Base-by-base conservation (phyloP, 768 basidiomycete genomes). In the Floccularia luteovirens region DNA sequence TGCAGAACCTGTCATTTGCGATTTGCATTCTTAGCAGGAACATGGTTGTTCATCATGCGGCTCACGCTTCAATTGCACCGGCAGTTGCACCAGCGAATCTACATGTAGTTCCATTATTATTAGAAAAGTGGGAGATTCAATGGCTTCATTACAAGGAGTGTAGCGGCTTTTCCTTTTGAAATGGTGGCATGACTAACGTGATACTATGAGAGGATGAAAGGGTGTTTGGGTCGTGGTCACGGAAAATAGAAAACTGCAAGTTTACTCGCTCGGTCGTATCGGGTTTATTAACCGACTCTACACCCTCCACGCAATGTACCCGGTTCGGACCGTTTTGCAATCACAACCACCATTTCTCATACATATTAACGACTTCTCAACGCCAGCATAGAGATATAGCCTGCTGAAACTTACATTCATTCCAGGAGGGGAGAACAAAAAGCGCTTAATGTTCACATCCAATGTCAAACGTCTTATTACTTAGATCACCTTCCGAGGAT, bases 21-120 rank as follows among this genome's bases (percentile, higher is more conserved):
- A 62, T 51, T 56, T 45, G 46, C n/a, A n/a, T n/a, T n/a, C 49
- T 72, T 51, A 66, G 60, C 44, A 37, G 43, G 31, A 51, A 33
- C 42, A 37, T 38, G 30, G 13, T 27, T 27, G 27, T 10, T 7
- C 32, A 5, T 12, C 23, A 32, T 10, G 38, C 14, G 36, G 65
- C 83, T 64, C 61, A 89, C 86, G 89, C 90, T 68, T 97, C 93
- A 42, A 96, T 70, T 5, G 84, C 91, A 12, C 96, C 94, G 19
- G 96, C 94, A 0, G 84, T 87, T 12, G 90, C 75, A 6, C 96
- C 96, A 1, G 94, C 94, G 43, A 91, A 64, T 46, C 73, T 75
- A n/a, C n/a, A n/a, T n/a, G 33, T 1, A 36, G 30, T 14, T 2
- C 11, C 31, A n/a, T 28, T 36, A 16, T 27, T 23, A 23, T 35